Conservation (phyloP, 768 basidiomycete species). For the Lactarius vividus region DNA sequence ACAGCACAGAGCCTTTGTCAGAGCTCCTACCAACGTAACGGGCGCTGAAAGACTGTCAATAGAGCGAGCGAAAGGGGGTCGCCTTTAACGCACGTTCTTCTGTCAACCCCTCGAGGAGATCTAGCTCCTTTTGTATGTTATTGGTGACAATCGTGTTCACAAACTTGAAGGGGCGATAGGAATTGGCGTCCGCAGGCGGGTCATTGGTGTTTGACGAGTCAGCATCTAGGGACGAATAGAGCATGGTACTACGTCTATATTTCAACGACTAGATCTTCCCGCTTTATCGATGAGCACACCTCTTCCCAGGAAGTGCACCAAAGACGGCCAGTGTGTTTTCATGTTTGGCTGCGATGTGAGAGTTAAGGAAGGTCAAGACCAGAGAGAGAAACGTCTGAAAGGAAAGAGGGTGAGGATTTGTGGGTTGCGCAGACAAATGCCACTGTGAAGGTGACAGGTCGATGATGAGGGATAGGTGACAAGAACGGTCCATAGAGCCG, state of each 20-base stretch:
- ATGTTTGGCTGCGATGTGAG: slow-evolving; percentile 86
- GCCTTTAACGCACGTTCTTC: slow-evolving; percentile 47
- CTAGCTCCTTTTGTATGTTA: slow-evolving; percentile 62
- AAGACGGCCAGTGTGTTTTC: slow-evolving; percentile 94
- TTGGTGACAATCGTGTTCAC: slow-evolving; percentile 66
- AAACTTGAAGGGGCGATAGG: slow-evolving; percentile 78
- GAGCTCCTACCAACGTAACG: slow-evolving; percentile 77
- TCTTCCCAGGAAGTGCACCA: slow-evolving; percentile 81
- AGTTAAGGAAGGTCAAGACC: slow-evolving; percentile 86
- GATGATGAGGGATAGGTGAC: slow-evolving; percentile 78
- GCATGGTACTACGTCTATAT: slow-evolving; percentile 53
- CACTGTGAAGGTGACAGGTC: slow-evolving; percentile 88
- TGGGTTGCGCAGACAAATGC: slow-evolving; percentile 60
- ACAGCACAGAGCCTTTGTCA: slow-evolving; percentile 95
- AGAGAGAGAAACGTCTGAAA: slow-evolving; percentile 78
- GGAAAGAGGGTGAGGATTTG: slow-evolving; percentile 52
- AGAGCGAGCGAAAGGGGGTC: slow-evolving; percentile 19
- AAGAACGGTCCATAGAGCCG: slow-evolving; percentile 44
- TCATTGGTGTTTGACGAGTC: slow-evolving; percentile 37
- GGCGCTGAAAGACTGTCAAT: slow-evolving; percentile 42
- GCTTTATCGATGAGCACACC: slow-evolving; percentile 44
- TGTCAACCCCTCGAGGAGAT: slow-evolving; percentile 45
- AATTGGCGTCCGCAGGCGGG: slow-evolving; percentile 61
- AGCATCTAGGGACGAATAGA: slow-evolving; percentile 69
- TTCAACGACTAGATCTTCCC: neutral